Evolutionary conservation across 805 yeast species (phyloP), one percentile per base, ranked within the genome.

Genomic region (Saccharomycopsis fibuligera): DNA sequence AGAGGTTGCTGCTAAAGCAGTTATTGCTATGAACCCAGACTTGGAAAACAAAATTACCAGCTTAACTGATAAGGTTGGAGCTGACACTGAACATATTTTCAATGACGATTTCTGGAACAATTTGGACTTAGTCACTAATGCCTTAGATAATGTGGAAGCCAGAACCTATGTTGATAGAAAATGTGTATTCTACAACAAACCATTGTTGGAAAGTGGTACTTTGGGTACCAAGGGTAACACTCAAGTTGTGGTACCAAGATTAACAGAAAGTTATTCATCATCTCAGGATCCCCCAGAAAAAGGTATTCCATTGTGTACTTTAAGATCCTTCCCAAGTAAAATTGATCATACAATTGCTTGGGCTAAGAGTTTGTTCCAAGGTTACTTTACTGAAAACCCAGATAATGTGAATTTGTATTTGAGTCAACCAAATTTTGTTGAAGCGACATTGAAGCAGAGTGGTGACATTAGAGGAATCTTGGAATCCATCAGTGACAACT

Each of bases 321-420:
- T 93, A 62, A 82, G 98, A 68, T 86, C 96, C 2, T 93, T 93
- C 83, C 99, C 99, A 49, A 86, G 89, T 68, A 91, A 91, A 68
- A 93, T 93, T 60, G 99, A 93, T 64, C 99, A 93, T 63, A 93
- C 99, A 1, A 93, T 93, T 68, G 98, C 99, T 4, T 93, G 99
- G 99, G 96, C 98, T 14, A 95, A 95, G 69, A 81, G 89, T 17
- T 73, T 88, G 62, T 93, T 93, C 75, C 93, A 86, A 72, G 96
- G 93, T 19, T 88, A 80, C 62, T 93, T 93, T 66, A 73, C 80
- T 35, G 96, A 91, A 52, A 75, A 88, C 14, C 90, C 96, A 17
- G 96, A 87, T 66, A 88, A 88, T 60, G 98, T 90, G 48, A 93
- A 93, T 65, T 68, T 87, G 62, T 93, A 89, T 67, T 70, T 93